These are phyloP conservation scores for Whalleya microplaca DNA, from an alignment of 2,329 filamentous ascomycete species.

Conservation along the genomic window DNA sequence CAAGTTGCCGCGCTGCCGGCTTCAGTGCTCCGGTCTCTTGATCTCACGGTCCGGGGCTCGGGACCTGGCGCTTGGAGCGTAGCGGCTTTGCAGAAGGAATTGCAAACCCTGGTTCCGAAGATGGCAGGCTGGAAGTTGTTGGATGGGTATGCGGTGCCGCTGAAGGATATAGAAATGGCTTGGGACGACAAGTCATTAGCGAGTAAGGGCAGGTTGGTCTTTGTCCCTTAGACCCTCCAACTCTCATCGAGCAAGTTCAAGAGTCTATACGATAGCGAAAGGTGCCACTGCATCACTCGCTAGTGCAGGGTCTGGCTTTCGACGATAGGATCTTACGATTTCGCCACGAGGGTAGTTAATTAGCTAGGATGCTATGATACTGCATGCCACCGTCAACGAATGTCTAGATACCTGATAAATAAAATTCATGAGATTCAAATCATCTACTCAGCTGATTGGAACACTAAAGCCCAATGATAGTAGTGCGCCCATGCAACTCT, in stretches of 20 bases:
- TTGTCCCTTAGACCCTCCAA: constrained; percentile 23
- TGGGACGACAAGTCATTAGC: constrained; percentile 36
- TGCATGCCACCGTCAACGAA: too few species aligned
- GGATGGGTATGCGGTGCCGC: constrained; percentile 28
- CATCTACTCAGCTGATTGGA: too few species aligned
- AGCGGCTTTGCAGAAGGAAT: constrained; percentile 34
- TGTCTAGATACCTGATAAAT: too few species aligned
- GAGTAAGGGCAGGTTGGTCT: constrained; percentile 32
- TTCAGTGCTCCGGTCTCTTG: constrained; percentile 50
- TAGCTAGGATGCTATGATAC: not conserved
- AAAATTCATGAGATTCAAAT: too few species aligned
- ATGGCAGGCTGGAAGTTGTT: constrained; percentile 38
- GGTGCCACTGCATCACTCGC: not conserved
- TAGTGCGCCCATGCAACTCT: too few species aligned
- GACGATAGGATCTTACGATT: not conserved
- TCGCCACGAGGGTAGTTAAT: not conserved
- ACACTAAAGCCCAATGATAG: too few species aligned
- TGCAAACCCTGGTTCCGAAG: constrained; percentile 34
- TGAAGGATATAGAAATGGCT: constrained; percentile 38
- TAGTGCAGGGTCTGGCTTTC: not conserved
- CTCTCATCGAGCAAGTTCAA: not conserved
- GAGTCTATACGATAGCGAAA: not conserved
- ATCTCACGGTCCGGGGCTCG: constrained; percentile 51
- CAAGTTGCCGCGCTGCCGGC: constrained; percentile 44
- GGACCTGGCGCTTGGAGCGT: constrained; percentile 49